A percentile compares a stretch with the other conserved stretches of the same genome.
phyloP scores from a whole-genome alignment of 1,284 basidiomycete genomes.

The Ceratobasidium sp. region DNA sequence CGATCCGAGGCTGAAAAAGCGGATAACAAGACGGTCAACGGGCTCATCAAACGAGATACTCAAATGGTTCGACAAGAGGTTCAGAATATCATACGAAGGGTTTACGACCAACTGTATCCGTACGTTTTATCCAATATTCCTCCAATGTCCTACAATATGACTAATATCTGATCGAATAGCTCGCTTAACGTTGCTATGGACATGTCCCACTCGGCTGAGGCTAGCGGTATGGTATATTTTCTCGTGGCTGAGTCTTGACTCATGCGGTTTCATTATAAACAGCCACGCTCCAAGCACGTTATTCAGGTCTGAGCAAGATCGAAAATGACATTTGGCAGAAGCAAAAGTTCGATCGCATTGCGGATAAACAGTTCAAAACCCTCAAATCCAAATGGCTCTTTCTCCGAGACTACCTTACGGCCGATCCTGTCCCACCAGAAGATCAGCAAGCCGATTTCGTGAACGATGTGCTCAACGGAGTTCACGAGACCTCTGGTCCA shows the following conservation, averaged over 20 bases:
- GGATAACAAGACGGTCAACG: constrained; percentile 2
- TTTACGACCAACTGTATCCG: constrained; percentile 23
- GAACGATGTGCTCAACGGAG: constrained; percentile 25
- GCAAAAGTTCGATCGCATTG: not conserved
- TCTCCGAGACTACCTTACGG: constrained; percentile 8
- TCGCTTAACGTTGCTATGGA: constrained; percentile 17
- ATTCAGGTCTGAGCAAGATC: constrained; percentile 9
- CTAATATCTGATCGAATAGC: not conserved
- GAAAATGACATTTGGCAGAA: constrained; percentile 1
- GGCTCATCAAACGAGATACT: constrained; percentile 3
- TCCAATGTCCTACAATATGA: not conserved
- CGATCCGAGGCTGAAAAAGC: not conserved
- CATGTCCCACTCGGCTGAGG: constrained; percentile 6
- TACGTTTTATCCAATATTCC: not conserved
- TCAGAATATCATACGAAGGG: constrained; percentile 17
- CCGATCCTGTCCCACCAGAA: not conserved
- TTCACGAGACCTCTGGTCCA: not conserved
- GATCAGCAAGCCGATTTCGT: constrained; percentile 19
- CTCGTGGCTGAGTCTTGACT: not conserved
- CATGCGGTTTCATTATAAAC: not conserved
- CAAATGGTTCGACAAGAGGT: constrained; percentile 23
- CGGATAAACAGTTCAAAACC: constrained; percentile 16
- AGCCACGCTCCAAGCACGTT: constrained; percentile 21
- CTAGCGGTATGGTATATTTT: constrained; percentile 17
- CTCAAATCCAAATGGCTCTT: constrained; percentile 32